phyloP scores from a whole-genome alignment of 306 rosid species.

The Prunus padus region DNA sequence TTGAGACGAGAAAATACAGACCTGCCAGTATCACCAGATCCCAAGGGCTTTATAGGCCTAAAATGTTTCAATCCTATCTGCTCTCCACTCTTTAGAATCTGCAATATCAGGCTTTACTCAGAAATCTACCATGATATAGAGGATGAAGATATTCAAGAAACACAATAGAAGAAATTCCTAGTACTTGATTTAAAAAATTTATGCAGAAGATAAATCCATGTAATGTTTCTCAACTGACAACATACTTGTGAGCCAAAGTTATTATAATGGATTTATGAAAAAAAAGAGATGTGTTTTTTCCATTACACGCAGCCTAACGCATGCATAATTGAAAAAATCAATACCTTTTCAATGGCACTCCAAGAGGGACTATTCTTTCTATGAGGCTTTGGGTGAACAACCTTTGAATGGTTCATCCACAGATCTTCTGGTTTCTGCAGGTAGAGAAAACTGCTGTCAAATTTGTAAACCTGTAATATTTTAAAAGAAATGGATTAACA shows the following conservation, averaged over 20 bases:
- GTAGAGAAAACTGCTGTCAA: slow-evolving; percentile 24
- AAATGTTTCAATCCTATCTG: slow-evolving; percentile 77
- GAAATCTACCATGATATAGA: slow-evolving; percentile 17
- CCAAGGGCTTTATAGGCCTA: slow-evolving; percentile 84
- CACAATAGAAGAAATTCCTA: slow-evolving; percentile 17
- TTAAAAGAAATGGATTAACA: slow-evolving; percentile 14
- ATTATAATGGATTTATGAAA: background rate
- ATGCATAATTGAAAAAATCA: background rate
- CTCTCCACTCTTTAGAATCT: slow-evolving; percentile 77
- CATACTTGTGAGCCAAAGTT: background rate
- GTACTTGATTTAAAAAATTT: slow-evolving; percentile 3
- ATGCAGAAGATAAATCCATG: no score
- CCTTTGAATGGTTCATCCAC: slow-evolving; percentile 86
- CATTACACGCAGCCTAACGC: background rate
- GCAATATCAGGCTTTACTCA: slow-evolving; percentile 35
- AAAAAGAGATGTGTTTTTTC: no score
- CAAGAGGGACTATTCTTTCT: slow-evolving; percentile 67
- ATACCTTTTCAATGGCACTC: slow-evolving; percentile 80
- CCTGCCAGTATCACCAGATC: slow-evolving; percentile 98
- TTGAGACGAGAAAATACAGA: slow-evolving; percentile 18
- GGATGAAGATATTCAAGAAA: slow-evolving; percentile 11
- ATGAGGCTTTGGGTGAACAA: slow-evolving; percentile 86
- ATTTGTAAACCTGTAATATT: slow-evolving; percentile 18
- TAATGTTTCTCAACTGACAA: no score
- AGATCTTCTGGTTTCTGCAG: slow-evolving; percentile 92